Evolutionary conservation across 768 basidiomycete species (phyloP).

Genomic region (Trametes sanguinea): DNA sequence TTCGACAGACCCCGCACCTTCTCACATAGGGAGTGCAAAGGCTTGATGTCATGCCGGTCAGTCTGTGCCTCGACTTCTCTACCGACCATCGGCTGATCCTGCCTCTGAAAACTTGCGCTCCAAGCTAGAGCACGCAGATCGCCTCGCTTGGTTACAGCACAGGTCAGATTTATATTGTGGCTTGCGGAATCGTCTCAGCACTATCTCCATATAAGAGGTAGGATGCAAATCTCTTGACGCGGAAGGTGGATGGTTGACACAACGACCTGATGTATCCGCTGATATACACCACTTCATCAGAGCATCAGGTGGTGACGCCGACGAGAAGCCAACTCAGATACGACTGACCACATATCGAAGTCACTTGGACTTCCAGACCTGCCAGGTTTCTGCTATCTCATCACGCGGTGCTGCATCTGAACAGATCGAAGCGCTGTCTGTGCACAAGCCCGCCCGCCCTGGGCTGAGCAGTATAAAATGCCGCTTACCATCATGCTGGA

Average conservation of each 20-base stretch:
- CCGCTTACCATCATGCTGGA: not conserved
- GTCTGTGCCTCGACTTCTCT: constrained; percentile 8
- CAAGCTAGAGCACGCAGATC: constrained; percentile 2
- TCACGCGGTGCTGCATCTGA: constrained; percentile 14
- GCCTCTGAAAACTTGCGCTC: no score
- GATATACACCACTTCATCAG: constrained; percentile 3
- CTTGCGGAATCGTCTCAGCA: not conserved
- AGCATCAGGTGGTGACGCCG: not conserved
- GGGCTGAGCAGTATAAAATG: constrained; percentile 13
- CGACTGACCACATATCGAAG: constrained; percentile 14
- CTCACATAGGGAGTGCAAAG: constrained; percentile 2
- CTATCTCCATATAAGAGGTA: no score
- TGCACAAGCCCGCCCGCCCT: not conserved
- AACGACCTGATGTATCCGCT: not conserved
- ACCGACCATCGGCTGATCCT: constrained; percentile 10
- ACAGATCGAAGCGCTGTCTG: not conserved
- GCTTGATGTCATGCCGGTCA: constrained; percentile 20
- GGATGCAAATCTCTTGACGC: no score
- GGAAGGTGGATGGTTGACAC: not conserved
- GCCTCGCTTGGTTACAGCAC: not conserved
- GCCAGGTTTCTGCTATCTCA: constrained; percentile 10
- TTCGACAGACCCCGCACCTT: constrained; percentile 3
- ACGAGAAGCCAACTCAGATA: constrained; percentile 12
- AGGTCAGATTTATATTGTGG: not conserved
- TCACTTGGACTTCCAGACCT: constrained; percentile 5